Conservation (phyloP, 2,329 filamentous ascomycete genomes). For the Beauveria pseudobassiana region DNA sequence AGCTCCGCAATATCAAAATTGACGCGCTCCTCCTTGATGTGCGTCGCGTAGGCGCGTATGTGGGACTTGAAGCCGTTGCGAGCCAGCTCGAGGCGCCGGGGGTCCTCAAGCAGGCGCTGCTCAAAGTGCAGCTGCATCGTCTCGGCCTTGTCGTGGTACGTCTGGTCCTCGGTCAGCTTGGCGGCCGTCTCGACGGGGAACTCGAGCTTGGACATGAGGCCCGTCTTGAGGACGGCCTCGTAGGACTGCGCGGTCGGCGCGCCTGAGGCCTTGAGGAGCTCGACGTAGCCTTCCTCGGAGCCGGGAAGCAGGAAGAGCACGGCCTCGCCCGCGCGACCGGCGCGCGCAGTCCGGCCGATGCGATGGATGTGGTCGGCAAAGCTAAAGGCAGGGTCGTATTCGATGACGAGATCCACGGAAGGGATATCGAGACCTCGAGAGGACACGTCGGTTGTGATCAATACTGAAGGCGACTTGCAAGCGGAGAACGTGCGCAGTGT, state of each 20-base stretch:
- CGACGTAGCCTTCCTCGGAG: constrained; percentile 84
- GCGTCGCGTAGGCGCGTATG: constrained; percentile 89
- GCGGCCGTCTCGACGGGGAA: constrained; percentile 64
- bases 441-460: constrained; percentile 92
- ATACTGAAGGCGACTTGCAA: constrained; percentile 66
- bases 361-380: constrained; percentile 91
- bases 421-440: constrained; percentile 93
- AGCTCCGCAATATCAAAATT: constrained; percentile 90
- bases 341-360: constrained; percentile 88
- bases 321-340: constrained; percentile 79
- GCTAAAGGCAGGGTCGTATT: constrained; percentile 93
- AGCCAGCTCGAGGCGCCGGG: constrained; percentile 69
- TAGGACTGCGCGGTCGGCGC: constrained; percentile 44
- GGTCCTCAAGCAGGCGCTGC: constrained; percentile 51
- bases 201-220: constrained; percentile 53
- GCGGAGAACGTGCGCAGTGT: constrained; percentile 75
- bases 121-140: constrained; percentile 52
- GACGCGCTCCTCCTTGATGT: constrained; percentile 73
- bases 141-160: constrained; percentile 46
- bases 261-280: constrained; percentile 52
- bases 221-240: constrained; percentile 54
- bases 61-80: constrained; percentile 85
- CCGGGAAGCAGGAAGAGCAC: constrained; percentile 87
- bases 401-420: constrained; percentile 88
- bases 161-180: constrained; percentile 32